Evolutionary conservation across 2,329 filamentous ascomycete species (phyloP), one percentile per base, ranked within the genome.

Genomic region (Botrytis deweyae): DNA sequence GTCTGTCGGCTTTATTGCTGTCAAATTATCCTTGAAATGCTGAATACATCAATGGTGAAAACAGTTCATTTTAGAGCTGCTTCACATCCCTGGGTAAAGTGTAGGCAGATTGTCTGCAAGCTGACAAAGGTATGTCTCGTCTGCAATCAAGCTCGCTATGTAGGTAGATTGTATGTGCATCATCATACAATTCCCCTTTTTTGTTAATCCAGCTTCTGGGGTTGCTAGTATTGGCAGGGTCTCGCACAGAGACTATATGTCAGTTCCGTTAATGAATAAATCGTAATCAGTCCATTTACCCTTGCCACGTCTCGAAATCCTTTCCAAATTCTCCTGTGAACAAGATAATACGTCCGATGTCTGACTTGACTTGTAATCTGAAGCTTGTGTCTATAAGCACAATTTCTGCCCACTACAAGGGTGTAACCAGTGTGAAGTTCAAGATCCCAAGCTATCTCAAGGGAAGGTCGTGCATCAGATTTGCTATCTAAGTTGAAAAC

Each of bases 221-320:
- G 22, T 62, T 8, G 33, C 33, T 62, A 20, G 59, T 1, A 40
- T n/a, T 12, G 20, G 8, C 12, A 62, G 8, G 16, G 22, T 4
- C 10, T 38, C 2, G 5, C 36, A 2, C 5, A 38, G 10, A 40
- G n/a, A 40, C 5, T 0, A 36, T 1, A 25, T 14, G 1, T 25
- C 4, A 38, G 36, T 12, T 25, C 22, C 2, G 4, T 12, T 3
- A 25, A 40, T 40, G 4, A 0, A 22, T 25, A 8, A 6, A 16
- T 62, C 22, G 4, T n/a, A 62, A 16, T 14, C 0, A 1, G 3
- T 18, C 2, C 12, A 18, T 29, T 63, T 42, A 3, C 8, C 6
- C 14, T 9, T 42, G 8, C 25, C 36, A 12, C 38, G 61, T 7
- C 36, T 42, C 25, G 4, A n/a, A 20, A 42, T n/a, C 25, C 61